Evolutionary conservation across 176 grass and related monocot genomes (phyloP).

Genomic region (Phoenix roebelenii): DNA sequence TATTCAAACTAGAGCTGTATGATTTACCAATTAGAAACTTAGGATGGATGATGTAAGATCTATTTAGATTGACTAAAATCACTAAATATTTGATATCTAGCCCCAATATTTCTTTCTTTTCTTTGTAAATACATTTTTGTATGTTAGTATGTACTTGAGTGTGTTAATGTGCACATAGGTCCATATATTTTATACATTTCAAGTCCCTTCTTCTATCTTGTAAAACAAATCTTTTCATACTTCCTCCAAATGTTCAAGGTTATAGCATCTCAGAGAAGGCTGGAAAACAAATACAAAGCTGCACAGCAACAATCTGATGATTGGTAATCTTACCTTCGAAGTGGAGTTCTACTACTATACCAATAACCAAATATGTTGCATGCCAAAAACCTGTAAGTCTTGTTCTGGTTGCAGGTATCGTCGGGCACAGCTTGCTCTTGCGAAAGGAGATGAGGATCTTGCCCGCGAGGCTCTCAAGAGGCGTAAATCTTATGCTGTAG

Average conservation of each 20-base stretch:
- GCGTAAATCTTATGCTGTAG: conserved; percentile 96
- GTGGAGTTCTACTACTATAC: background rate
- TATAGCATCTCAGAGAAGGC: conserved; percentile 86
- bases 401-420: conserved; percentile 47
- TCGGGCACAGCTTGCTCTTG: conserved; percentile 95
- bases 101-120: no score
- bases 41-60: no score
- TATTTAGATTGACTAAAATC: no score
- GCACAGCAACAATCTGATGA: conserved; percentile 69
- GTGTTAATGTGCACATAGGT: no score
- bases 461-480: conserved; percentile 97
- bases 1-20: no score
- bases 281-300: conserved; percentile 97
- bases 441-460: conserved; percentile 95
- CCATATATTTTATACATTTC: background rate
- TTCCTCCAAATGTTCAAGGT: conserved; percentile 46
- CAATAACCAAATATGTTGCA: no score
- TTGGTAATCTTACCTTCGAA: conserved; percentile 44
- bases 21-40: no score
- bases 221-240: conserved; percentile 8
- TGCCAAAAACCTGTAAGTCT: background rate
- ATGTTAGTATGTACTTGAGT: no score
- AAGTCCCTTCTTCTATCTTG: background rate
- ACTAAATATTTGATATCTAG: no score
- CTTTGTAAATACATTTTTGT: no score